Percentiles rank a stretch among this genome's conserved stretches.
These are phyloP conservation scores for Pythium apleroticum DNA, from an alignment of 352 stramenopile species.

Conservation along the genomic window DNA sequence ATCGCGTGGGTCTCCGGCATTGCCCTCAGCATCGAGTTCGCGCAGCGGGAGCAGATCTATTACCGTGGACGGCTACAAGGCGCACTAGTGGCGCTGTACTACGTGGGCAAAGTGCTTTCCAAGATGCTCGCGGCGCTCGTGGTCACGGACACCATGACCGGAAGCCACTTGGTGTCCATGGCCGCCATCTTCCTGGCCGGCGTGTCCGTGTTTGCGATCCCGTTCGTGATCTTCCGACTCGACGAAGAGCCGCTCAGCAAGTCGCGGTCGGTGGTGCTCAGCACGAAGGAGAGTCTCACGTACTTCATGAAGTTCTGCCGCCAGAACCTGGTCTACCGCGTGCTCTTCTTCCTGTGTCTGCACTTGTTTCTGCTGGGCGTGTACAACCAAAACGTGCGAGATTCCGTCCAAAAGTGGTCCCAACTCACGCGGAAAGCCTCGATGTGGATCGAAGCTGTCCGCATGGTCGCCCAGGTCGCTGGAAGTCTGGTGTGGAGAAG, in stretches of 20 bases:
- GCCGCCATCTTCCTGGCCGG: slow-evolving; percentile 10
- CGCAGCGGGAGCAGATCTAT: slow-evolving; percentile 26
- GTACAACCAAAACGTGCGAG: not conserved
- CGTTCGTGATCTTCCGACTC: slow-evolving; percentile 22
- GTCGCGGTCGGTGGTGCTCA: no score
- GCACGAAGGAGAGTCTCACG: no score
- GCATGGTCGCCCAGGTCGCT: no score
- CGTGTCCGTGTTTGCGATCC: not conserved
- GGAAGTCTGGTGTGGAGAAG: no score
- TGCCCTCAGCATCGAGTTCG: slow-evolving; percentile 24
- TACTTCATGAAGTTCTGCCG: slow-evolving; percentile 26
- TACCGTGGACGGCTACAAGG: slow-evolving; percentile 23
- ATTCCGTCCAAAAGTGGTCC: not conserved
- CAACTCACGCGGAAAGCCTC: no score
- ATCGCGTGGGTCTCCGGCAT: slow-evolving; percentile 22
- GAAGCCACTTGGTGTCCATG: no score
- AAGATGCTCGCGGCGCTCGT: slow-evolving; percentile 7
- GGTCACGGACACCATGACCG: slow-evolving; percentile 1
- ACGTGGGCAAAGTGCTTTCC: no score
- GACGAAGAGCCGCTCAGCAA: slow-evolving; percentile 13
- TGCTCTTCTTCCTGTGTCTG: not conserved
- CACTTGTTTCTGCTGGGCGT: not conserved
- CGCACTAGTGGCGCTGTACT: slow-evolving; percentile 7
- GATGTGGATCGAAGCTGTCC: no score
- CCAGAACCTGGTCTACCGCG: not conserved